Conservation (phyloP, 2,329 filamentous ascomycete genomes). For the Penicillium sp. region DNA sequence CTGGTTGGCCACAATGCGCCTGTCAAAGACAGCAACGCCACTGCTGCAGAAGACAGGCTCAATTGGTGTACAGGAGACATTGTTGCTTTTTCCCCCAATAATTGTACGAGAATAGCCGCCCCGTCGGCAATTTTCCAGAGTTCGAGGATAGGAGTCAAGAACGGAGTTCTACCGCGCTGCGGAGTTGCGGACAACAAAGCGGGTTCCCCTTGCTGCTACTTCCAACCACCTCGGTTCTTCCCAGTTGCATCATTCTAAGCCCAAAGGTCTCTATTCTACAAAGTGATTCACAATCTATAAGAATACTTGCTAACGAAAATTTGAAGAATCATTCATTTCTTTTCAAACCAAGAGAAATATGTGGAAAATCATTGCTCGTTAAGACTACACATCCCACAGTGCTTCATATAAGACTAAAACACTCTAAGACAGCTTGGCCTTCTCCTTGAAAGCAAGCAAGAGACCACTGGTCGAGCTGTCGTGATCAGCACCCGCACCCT, state of each 20-base stretch:
- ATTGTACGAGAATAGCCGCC: slow-evolving; percentile 1
- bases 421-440: slow-evolving; percentile 47
- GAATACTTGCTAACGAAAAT: not conserved
- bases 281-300: not conserved
- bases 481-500: slow-evolving; percentile 68
- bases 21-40: slow-evolving; percentile 15
- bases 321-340: slow-evolving; percentile 3
- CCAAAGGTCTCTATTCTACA: not conserved
- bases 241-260: not conserved
- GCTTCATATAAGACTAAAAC: slow-evolving; percentile 1
- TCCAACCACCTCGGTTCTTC: not conserved
- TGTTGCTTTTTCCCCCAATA: slow-evolving; percentile 1
- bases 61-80: slow-evolving; percentile 10
- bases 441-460: slow-evolving; percentile 89
- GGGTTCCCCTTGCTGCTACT: not conserved
- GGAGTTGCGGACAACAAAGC: slow-evolving; percentile 9
- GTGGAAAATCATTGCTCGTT: slow-evolving; percentile 23
- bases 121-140: slow-evolving; percentile 12
- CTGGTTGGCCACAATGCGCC: slow-evolving; percentile 19
- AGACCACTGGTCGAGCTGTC: slow-evolving; percentile 85
- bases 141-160: slow-evolving; percentile 11
- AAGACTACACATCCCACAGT: slow-evolving; percentile 14
- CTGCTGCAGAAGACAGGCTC: slow-evolving; percentile 4
- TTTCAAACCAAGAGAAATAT: slow-evolving; percentile 3
- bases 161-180: slow-evolving; percentile 13